Conservation (phyloP, 2,329 filamentous ascomycete genomes). For the Lasiodiplodia sp. region DNA sequence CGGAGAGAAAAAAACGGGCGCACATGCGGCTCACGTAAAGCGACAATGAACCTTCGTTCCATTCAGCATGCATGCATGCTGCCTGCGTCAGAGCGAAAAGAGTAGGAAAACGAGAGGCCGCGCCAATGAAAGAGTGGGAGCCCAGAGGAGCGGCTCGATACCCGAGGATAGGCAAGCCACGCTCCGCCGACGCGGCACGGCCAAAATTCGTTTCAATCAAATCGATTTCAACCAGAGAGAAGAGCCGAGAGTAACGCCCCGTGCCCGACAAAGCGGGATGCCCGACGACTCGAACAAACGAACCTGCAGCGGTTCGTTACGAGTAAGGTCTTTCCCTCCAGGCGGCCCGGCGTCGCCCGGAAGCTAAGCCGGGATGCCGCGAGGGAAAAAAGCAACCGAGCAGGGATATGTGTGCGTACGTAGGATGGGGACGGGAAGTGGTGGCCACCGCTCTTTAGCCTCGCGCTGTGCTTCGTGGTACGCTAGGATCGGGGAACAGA, state of each 20-base stretch:
- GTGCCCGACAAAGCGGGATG: not conserved
- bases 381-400: not conserved
- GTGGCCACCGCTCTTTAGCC: not conserved
- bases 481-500: conserved; percentile 14
- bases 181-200: not conserved
- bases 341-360: not conserved
- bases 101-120: no score
- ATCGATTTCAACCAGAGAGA: not conserved
- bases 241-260: not conserved
- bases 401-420: not conserved
- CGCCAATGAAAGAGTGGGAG: not conserved
- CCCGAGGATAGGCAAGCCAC: not conserved
- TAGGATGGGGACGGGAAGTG: not conserved
- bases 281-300: not conserved
- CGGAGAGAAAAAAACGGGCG: not conserved
- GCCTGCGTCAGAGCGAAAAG: not conserved
- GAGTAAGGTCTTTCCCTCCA: not conserved
- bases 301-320: conserved; percentile 23
- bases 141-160: conserved; percentile 22
- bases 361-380: not conserved
- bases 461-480: conserved; percentile 4
- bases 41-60: not conserved
- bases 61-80: no score
- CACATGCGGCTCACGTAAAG: not conserved
- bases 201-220: not conserved